These are phyloP conservation scores for Podospora pseudoanserina DNA, from an alignment of 495 filamentous ascomycete species.

Conservation along the genomic window DNA sequence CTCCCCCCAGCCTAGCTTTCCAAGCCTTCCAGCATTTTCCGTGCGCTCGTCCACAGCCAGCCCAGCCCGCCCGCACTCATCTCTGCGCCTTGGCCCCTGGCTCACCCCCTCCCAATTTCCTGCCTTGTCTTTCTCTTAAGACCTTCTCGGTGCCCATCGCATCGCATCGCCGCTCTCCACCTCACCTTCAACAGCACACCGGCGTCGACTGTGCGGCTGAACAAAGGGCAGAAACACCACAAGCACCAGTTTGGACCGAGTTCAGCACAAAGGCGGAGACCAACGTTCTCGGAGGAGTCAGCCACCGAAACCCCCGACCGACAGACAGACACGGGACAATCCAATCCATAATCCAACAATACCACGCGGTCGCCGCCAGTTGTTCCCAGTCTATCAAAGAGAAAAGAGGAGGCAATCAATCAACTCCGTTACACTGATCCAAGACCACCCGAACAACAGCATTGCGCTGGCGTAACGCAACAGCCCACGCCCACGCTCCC, in stretches of 20 bases:
- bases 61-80: neutral
- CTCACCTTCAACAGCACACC: constrained; percentile 16
- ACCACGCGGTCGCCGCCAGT: neutral
- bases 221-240: constrained; percentile 18
- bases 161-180: constrained; percentile 24
- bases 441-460: constrained; percentile 24
- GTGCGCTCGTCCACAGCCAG: constrained; percentile 14
- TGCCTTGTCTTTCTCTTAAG: constrained; percentile 23
- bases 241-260: constrained; percentile 4
- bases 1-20: neutral
- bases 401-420: constrained; percentile 12
- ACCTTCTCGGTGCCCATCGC: constrained; percentile 23
- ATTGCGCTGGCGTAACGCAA: constrained; percentile 30
- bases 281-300: neutral
- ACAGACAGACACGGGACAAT: neutral
- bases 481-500: constrained; percentile 1
- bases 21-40: constrained; percentile 32
- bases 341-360: neutral
- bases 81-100: constrained; percentile 12
- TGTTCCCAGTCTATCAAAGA: neutral
- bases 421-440: constrained; percentile 33
- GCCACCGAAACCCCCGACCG: constrained; percentile 1
- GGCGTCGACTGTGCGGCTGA: constrained; percentile 8
- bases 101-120: constrained; percentile 21
- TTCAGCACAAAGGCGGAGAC: constrained; percentile 18